These are phyloP conservation scores for Penicillium griseofulvum DNA, from an alignment of 2,329 filamentous ascomycete genomes.

Conservation along the genomic window DNA sequence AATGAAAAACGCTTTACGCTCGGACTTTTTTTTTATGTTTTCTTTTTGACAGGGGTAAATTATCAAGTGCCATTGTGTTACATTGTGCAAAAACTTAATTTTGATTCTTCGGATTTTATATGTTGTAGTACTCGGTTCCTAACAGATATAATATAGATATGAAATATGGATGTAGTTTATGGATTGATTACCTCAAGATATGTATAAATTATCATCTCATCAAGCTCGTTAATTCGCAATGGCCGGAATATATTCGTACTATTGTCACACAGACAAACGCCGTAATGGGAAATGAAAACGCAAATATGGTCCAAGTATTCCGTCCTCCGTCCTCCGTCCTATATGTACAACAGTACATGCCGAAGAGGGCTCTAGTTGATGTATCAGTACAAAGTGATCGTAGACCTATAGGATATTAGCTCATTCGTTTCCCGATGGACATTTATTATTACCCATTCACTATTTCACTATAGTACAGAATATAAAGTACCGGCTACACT, in stretches of 20 bases:
- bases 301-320: background rate
- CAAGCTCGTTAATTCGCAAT: background rate
- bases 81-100: background rate
- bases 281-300: background rate
- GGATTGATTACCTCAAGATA: background rate
- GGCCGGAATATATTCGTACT: background rate
- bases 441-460: background rate
- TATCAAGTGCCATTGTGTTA: background rate
- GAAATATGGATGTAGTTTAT: background rate
- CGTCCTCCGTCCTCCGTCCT: too few relatives aligned
- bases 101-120: background rate
- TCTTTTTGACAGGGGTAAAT: background rate
- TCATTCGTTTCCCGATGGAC: background rate
- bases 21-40: background rate
- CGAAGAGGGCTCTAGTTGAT: background rate
- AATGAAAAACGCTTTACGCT: background rate
- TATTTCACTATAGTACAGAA: background rate
- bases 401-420: background rate
- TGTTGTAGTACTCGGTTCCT: background rate
- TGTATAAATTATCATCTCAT: background rate
- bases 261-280: background rate
- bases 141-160: background rate
- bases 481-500: background rate
- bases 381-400: background rate
- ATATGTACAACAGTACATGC: background rate